Percentiles rank a stretch among this genome's conserved stretches.
These are phyloP conservation scores for Barnettozyma botsteinii DNA, from an alignment of 805 yeast genomes.

Conservation along the genomic window DNA sequence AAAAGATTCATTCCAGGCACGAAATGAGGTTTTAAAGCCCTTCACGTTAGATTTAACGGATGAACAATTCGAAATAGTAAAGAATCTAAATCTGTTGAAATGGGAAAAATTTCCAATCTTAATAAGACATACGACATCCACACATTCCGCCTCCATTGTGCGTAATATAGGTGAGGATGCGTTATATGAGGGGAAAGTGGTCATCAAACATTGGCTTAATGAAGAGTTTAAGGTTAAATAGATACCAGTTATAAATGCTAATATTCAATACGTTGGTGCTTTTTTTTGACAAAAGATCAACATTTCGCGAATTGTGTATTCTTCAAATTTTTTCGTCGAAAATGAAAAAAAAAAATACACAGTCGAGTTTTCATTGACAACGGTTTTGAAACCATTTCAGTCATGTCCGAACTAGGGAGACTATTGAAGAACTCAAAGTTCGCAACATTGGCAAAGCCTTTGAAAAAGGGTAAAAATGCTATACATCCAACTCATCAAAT, in stretches of 20 bases:
- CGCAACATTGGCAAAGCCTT: slow-evolving; percentile 30
- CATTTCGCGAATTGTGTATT: slow-evolving; percentile 2
- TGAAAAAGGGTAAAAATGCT: slow-evolving; percentile 10
- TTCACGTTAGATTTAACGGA: slow-evolving; percentile 33
- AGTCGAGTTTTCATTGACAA: too few relatives aligned
- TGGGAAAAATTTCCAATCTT: slow-evolving; percentile 74
- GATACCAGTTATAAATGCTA: too few relatives aligned
- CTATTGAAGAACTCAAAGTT: slow-evolving; percentile 29
- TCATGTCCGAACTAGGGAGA: slow-evolving; percentile 24
- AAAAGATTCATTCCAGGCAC: slow-evolving; percentile 15
- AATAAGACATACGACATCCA: slow-evolving; percentile 55
- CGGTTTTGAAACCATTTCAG: too few relatives aligned
- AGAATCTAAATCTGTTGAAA: slow-evolving; percentile 47
- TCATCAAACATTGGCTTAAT: slow-evolving; percentile 58
- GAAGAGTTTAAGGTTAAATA: slow-evolving; percentile 29
- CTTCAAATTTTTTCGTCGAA: slow-evolving; percentile 2
- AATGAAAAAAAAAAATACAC: background rate
- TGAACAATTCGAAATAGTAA: slow-evolving; percentile 47
- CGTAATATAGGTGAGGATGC: slow-evolving; percentile 47
- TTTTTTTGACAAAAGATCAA: too few relatives aligned
- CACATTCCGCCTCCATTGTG: slow-evolving; percentile 82
- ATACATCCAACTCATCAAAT: slow-evolving; percentile 64
- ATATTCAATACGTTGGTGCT: too few relatives aligned
- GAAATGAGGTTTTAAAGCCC: slow-evolving; percentile 17
- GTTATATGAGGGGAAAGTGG: slow-evolving; percentile 65